These are phyloP conservation scores for Hypoxylon sp. DNA, from an alignment of 2,329 filamentous ascomycete genomes.

Conservation along the genomic window DNA sequence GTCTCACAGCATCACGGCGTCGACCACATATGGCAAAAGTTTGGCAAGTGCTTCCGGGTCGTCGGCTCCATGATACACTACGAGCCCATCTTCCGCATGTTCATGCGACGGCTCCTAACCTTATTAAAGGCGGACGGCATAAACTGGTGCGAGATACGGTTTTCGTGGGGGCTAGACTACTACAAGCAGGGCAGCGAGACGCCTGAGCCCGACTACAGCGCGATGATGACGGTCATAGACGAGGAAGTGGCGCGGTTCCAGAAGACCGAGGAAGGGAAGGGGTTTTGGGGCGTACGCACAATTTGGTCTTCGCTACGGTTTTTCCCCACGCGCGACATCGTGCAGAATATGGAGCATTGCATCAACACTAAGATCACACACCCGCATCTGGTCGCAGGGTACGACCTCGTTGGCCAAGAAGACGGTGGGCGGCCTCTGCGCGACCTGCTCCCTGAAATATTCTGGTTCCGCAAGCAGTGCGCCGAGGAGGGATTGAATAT, in stretches of 20 bases:
- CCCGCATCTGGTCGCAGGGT: slow-evolving; percentile 86
- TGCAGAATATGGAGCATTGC: slow-evolving; percentile 89
- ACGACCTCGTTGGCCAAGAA: slow-evolving; percentile 92
- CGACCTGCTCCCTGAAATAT: slow-evolving; percentile 85
- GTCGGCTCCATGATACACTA: slow-evolving; percentile 85
- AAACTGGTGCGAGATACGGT: slow-evolving; percentile 83
- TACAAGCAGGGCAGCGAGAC: slow-evolving; percentile 74
- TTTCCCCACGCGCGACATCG: slow-evolving; percentile 74
- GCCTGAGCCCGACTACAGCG: slow-evolving; percentile 76
- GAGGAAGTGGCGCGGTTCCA: slow-evolving; percentile 87
- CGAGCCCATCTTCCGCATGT: slow-evolving; percentile 88
- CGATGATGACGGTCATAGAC: slow-evolving; percentile 79
- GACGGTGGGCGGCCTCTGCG: slow-evolving; percentile 81
- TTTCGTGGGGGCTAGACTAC: slow-evolving; percentile 81
- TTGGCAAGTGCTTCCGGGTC: slow-evolving; percentile 80
- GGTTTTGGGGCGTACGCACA: slow-evolving; percentile 87
- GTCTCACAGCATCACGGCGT: slow-evolving; percentile 86
- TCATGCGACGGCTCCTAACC: slow-evolving; percentile 78
- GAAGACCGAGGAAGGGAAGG: slow-evolving; percentile 75
- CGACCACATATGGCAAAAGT: slow-evolving; percentile 88
- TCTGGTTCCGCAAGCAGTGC: slow-evolving; percentile 94
- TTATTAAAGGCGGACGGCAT: slow-evolving; percentile 85
- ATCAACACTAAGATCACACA: slow-evolving; percentile 84
- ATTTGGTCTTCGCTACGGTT: slow-evolving; percentile 86
- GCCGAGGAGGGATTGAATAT: slow-evolving; percentile 82